phyloP scores from a whole-genome alignment of 2,329 filamentous ascomycete species.

The Trichoderma guizhouense region DNA sequence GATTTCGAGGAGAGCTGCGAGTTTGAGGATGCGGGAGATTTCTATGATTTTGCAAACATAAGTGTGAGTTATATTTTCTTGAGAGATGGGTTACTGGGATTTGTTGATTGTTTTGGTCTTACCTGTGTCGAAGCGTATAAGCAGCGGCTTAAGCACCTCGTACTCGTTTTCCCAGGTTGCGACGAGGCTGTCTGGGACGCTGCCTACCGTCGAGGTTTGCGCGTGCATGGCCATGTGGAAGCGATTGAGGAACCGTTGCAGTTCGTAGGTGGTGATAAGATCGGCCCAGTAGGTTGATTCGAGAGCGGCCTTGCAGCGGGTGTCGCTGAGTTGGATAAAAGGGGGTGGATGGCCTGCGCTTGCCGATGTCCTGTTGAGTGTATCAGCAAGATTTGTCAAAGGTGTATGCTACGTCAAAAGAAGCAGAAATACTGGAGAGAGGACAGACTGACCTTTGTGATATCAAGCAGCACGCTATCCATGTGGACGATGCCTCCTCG shows the following conservation, averaged over 20 bases:
- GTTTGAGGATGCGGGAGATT: constrained; percentile 46
- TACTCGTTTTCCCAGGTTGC: constrained; percentile 52
- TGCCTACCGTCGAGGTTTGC: constrained; percentile 44
- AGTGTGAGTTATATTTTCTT: background rate
- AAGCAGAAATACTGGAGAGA: background rate
- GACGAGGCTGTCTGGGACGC: constrained; percentile 46
- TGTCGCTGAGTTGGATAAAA: constrained; percentile 50
- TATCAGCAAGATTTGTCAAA: background rate
- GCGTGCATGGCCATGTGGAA: constrained; percentile 47
- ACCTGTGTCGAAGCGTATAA: constrained; percentile 49
- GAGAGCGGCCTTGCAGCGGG: constrained; percentile 39
- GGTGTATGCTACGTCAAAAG: background rate
- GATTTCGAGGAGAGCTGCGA: constrained; percentile 51
- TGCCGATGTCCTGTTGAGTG: background rate
- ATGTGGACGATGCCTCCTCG: constrained; percentile 51
- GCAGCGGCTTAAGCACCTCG: constrained; percentile 43
- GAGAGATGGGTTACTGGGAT: background rate
- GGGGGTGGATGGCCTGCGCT: constrained; percentile 47
- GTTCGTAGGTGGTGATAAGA: constrained; percentile 43
- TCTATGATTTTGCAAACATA: constrained; percentile 33
- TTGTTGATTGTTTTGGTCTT: constrained; percentile 7
- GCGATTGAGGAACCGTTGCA: constrained; percentile 50
- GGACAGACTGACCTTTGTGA: constrained; percentile 41
- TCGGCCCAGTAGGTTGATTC: constrained; percentile 41
- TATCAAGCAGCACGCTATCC: constrained; percentile 52